Evolutionary conservation across 345 rosid species (phyloP).

Genomic region (Viola odorata): DNA sequence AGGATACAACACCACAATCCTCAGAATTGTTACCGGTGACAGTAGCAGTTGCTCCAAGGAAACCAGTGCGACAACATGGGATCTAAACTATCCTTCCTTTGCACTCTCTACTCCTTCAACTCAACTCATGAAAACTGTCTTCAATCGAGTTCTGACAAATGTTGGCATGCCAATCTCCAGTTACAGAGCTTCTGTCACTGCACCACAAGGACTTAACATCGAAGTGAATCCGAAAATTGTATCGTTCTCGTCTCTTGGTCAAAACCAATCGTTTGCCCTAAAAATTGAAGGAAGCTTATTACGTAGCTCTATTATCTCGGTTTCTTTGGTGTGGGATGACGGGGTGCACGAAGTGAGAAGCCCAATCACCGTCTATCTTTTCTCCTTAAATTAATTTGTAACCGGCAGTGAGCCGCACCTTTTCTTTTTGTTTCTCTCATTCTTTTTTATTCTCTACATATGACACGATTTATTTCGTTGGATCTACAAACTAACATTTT

Average conservation of each 20-base stretch:
- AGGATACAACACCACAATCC: conserved; percentile 19
- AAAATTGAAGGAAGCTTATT: conserved; percentile 15
- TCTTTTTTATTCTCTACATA: too few relatives aligned
- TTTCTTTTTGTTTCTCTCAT: too few relatives aligned
- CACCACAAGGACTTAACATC: conserved; percentile 18
- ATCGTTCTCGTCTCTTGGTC: conserved; percentile 16
- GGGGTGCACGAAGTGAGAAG: conserved; percentile 29
- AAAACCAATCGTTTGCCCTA: conserved; percentile 13
- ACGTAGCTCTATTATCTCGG: conserved; percentile 6
- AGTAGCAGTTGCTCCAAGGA: conserved; percentile 12
- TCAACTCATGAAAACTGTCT: neutral
- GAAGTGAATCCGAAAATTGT: conserved; percentile 15
- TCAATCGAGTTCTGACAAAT: conserved; percentile 28
- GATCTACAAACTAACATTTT: too few relatives aligned
- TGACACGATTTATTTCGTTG: too few relatives aligned
- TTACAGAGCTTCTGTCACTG: conserved; percentile 17
- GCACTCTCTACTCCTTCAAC: neutral
- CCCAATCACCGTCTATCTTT: conserved; percentile 22
- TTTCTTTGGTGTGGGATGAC: conserved; percentile 34
- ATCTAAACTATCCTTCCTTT: conserved; percentile 39
- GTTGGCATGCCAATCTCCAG: conserved; percentile 24
- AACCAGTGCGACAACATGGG: conserved; percentile 25
- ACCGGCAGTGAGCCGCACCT: too few relatives aligned
- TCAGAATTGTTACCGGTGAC: conserved; percentile 27
- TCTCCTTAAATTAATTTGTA: too few relatives aligned